Percentiles rank a stretch among this genome's conserved stretches.
These are phyloP conservation scores for Brettanomyces nanus DNA, from an alignment of 805 yeast species.

Conservation along the genomic window DNA sequence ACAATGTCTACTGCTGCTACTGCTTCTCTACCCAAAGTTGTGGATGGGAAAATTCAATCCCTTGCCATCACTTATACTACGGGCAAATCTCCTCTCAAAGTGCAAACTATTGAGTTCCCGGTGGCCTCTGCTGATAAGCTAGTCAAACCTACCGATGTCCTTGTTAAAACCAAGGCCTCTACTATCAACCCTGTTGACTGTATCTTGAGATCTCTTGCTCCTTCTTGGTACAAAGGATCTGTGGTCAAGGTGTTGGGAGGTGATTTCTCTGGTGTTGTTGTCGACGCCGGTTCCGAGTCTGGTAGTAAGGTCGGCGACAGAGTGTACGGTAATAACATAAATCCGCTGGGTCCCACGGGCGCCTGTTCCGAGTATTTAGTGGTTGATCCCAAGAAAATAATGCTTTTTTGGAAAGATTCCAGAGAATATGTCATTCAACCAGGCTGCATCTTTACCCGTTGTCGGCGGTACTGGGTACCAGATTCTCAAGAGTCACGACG, in stretches of 20 bases:
- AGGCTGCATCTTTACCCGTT: slow-evolving; percentile 62
- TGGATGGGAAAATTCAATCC: slow-evolving; percentile 7
- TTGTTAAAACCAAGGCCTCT: slow-evolving; percentile 13
- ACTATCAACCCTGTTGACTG: slow-evolving; percentile 19
- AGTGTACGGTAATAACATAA: slow-evolving; percentile 12
- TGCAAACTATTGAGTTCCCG: slow-evolving; percentile 6
- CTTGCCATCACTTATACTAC: slow-evolving; percentile 12
- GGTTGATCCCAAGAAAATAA: slow-evolving; percentile 22
- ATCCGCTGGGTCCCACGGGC: slow-evolving; percentile 23
- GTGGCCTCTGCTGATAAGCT: slow-evolving; percentile 1
- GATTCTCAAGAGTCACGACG: slow-evolving; percentile 13
- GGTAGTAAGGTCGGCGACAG: slow-evolving; percentile 15
- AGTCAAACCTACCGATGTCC: slow-evolving; percentile 11
- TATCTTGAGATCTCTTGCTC: slow-evolving; percentile 6
- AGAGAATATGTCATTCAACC: slow-evolving; percentile 33
- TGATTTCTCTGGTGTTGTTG: slow-evolving; percentile 19
- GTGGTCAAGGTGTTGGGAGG: slow-evolving; percentile 13
- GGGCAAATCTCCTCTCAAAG: slow-evolving; percentile 5
- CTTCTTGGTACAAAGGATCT: slow-evolving; percentile 6
- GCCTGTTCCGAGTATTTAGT: slow-evolving; percentile 39
- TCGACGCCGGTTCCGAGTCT: slow-evolving; percentile 14
- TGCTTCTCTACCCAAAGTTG: slow-evolving; percentile 4
- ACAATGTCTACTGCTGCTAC: too few species aligned
- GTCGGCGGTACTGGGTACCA: slow-evolving; percentile 55
- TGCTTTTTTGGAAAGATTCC: slow-evolving; percentile 35